Evolutionary conservation across 495 filamentous ascomycete genomes (phyloP).

Genomic region (Entonaema liquescens): DNA sequence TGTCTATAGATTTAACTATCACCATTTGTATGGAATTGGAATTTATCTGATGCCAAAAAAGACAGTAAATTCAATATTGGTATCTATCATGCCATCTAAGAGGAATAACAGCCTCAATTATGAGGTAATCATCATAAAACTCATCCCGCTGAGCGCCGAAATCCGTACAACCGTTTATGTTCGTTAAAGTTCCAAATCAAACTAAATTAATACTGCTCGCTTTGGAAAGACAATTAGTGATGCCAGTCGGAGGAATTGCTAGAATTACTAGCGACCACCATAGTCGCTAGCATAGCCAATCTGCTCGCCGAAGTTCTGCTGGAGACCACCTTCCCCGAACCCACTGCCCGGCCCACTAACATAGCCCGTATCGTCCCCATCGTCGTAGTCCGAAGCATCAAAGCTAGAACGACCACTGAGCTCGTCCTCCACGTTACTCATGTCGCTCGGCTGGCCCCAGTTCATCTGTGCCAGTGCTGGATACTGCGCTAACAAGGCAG

Average conservation of each 20-base stretch:
- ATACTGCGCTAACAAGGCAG: conserved; percentile 88
- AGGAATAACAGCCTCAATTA: conserved; percentile 21
- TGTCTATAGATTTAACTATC: neutral
- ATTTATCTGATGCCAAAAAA: neutral
- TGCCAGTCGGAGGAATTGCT: neutral
- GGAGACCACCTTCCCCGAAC: conserved; percentile 59
- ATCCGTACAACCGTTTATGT: conserved; percentile 13
- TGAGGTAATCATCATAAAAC: conserved; percentile 28
- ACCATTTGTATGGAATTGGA: neutral
- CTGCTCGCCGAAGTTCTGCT: conserved; percentile 57
- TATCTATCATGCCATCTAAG: conserved; percentile 48
- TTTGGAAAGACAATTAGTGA: neutral
- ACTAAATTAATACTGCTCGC: conserved; percentile 6
- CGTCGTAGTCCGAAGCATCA: conserved; percentile 81
- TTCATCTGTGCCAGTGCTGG: conserved; percentile 85
- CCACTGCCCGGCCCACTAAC: conserved; percentile 63
- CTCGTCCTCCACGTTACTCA: conserved; percentile 74
- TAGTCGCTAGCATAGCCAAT: conserved; percentile 64
- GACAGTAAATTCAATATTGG: conserved; percentile 41
- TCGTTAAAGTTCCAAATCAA: conserved; percentile 13
- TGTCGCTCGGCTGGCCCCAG: conserved; percentile 67
- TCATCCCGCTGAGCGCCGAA: conserved; percentile 24
- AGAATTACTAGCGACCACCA: conserved; percentile 49
- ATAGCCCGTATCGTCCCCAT: conserved; percentile 66
- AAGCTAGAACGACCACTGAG: conserved; percentile 86